Base-by-base conservation (phyloP, 441 rosid genomes). In the Melastoma candidum region DNA sequence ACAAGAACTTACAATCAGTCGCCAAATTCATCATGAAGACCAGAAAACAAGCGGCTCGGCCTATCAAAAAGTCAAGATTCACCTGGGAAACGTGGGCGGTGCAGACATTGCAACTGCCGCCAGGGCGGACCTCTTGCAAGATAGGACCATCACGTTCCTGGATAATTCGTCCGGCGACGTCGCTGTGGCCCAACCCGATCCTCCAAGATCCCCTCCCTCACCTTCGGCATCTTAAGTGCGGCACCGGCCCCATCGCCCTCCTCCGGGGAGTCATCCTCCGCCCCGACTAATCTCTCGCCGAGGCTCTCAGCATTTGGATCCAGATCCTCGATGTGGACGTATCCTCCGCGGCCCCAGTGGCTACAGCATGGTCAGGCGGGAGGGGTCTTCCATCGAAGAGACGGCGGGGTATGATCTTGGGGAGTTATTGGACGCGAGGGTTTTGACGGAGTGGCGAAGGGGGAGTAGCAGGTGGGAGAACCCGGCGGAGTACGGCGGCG, bases 321-420 rank as follows among this genome's bases (percentile, higher is more conserved):
- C 25, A 87, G 83, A 43, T 69, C 82, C 26, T 87, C 98, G 65
- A 92, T 73, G 76, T 85, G 90, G 66, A 90, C 78, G 61, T 75
- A 90, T 89, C 97, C 58, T 90, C 97, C 3, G 68, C 79, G 1
- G 79, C 44, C 6, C 8, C 41, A 9, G 41, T 9, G 41, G 41
- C 41, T 2, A 36, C 41, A 7, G 66, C 50, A 32, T 63, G 45
- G 17, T 68, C 80, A 50, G 63, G 22, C 61, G 74, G 59, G 51
- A 70, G 29, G 48, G 41, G 6, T 36, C 41, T 1, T 36, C 7
- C 41, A 36, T 36, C 41, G 41, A 36, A 9, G 41, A 36, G 41
- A 36, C 8, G 41, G 8, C 41, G 7, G 41, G 41, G 41, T 36
- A 9, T 36, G 41, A 9, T 36, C 41, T 36, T 36, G 41, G 41